phyloP scores from a whole-genome alignment of 2,329 filamentous ascomycete genomes.

The Tolypocladium tropicale region DNA sequence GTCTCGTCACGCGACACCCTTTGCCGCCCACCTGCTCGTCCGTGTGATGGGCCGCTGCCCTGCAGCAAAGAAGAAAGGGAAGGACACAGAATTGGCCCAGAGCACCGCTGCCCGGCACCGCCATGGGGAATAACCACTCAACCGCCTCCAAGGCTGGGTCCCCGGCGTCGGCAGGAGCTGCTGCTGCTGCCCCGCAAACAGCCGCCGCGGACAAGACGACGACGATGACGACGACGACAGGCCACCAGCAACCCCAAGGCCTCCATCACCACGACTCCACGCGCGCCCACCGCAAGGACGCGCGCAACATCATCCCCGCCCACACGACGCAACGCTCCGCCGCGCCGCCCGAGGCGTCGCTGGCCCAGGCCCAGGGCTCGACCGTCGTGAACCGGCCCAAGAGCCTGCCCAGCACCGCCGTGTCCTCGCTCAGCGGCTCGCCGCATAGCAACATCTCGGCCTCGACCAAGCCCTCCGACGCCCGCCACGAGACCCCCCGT shows the following conservation, averaged over 20 bases:
- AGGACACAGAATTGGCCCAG: background rate
- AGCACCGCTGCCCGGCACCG: background rate
- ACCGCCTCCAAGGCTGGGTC: constrained; percentile 25
- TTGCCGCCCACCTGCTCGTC: background rate
- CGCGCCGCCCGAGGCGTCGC: constrained; percentile 51
- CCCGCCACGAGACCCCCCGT: constrained; percentile 13
- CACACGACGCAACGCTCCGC: constrained; percentile 44
- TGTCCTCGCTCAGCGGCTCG: constrained; percentile 37
- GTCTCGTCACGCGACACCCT: background rate
- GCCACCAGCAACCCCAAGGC: constrained; percentile 6
- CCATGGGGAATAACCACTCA: constrained; percentile 29
- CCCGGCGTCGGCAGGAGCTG: constrained; percentile 13
- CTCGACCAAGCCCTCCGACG: constrained; percentile 15
- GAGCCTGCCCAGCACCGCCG: constrained; percentile 37
- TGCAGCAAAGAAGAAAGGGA: background rate
- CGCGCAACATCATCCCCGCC: constrained; percentile 41
- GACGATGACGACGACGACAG: constrained; percentile 2
- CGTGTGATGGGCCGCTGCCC: background rate
- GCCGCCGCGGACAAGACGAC: constrained; percentile 12
- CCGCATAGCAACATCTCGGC: constrained; percentile 28
- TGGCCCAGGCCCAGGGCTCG: constrained; percentile 49
- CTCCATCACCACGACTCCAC: constrained; percentile 15
- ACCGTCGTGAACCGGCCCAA: constrained; percentile 36
- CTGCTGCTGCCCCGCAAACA: constrained; percentile 8
- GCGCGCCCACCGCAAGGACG: constrained; percentile 23